Conservation (phyloP, 192 early-diverging fungal species). For the Obelidium mucronatum region DNA sequence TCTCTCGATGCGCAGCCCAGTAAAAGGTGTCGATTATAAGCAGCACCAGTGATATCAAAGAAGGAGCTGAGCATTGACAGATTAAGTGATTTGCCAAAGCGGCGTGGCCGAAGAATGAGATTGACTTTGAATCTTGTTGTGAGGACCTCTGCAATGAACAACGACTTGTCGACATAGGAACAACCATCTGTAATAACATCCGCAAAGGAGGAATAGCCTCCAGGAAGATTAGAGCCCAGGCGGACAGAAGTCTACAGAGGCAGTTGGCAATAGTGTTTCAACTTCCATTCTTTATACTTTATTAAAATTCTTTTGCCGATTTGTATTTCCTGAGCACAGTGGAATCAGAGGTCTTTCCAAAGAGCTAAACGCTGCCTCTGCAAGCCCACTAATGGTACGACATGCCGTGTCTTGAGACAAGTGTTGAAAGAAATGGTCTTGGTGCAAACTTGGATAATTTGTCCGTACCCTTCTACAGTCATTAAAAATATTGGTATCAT, state of each 20-base stretch:
- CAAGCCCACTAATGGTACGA: too few species aligned
- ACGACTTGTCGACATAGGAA: conserved; percentile 3
- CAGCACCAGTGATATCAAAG: not conserved
- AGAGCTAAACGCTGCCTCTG: too few species aligned
- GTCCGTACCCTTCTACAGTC: too few species aligned
- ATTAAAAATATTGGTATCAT: too few species aligned
- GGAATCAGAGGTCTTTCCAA: too few species aligned
- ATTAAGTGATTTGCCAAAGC: not conserved
- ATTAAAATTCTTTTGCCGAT: too few species aligned
- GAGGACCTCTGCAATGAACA: not conserved
- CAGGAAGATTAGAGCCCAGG: not conserved
- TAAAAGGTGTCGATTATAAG: not conserved
- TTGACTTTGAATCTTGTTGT: not conserved
- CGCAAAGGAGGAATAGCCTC: not conserved
- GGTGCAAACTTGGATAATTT: too few species aligned
- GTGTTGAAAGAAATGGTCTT: too few species aligned
- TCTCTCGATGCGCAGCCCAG: not conserved
- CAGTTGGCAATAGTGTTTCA: too few species aligned
- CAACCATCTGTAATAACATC: not conserved
- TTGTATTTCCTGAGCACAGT: too few species aligned
- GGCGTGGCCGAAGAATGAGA: not conserved
- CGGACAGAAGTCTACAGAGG: not conserved
- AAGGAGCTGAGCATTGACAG: not conserved
- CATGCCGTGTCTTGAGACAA: too few species aligned
- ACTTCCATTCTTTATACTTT: too few species aligned